A percentile compares a stretch with the other conserved stretches of the same genome.
phyloP scores from a whole-genome alignment of 805 yeast species.

The Myxozyma geophila region DNA sequence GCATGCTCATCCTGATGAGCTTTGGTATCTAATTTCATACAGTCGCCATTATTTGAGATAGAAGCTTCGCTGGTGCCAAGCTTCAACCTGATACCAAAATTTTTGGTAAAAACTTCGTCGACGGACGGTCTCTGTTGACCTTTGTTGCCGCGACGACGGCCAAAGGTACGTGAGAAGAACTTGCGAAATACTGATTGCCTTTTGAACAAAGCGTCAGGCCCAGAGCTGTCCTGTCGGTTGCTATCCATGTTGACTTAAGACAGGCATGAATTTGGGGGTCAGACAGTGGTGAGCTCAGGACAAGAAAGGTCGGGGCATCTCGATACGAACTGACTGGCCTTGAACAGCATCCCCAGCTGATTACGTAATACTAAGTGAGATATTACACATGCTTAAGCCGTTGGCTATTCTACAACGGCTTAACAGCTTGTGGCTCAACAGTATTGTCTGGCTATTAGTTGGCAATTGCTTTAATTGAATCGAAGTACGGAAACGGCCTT shows the following conservation, averaged over 20 bases:
- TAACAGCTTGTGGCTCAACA: no score
- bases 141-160: constrained; percentile 3
- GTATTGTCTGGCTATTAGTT: no score
- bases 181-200: constrained; percentile 9
- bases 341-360: no score
- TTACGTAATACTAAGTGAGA: no score
- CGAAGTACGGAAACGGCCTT: no score
- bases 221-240: not conserved
- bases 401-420: no score
- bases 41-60: not conserved
- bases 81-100: not conserved
- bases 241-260: not conserved
- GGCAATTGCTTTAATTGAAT: no score
- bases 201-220: not conserved
- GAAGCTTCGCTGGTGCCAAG: not conserved
- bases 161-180: constrained; percentile 20
- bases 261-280: not conserved
- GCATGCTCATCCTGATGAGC: not conserved
- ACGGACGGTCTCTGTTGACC: not conserved
- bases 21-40: not conserved
- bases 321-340: no score
- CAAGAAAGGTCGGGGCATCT: not conserved
- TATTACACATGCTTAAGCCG: no score
- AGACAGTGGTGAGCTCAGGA: not conserved
- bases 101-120: not conserved